Evolutionary conservation across 2,329 filamentous ascomycete genomes (phyloP), one percentile per base, ranked within the genome.

Genomic region (Chaetomiaceae sp.): DNA sequence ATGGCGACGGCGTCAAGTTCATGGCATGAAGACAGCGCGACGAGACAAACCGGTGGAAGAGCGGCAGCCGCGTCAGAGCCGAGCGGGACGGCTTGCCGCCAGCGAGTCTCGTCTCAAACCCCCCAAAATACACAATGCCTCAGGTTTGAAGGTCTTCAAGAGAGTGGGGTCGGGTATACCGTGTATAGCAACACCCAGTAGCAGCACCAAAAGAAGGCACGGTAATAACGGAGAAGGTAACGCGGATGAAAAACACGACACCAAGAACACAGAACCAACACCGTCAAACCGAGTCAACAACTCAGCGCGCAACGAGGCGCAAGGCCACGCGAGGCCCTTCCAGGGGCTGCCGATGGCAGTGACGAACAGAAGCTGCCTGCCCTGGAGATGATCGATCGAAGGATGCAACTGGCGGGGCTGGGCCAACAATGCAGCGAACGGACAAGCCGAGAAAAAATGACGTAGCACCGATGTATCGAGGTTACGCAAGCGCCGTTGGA

Each of bases 1-100:
- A 75, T 75, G 55, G 54, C 64, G 55, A 46, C 48, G 48, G 45
- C 40, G n/a, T n/a, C n/a, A n/a, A n/a, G n/a, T n/a, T n/a, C n/a
- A n/a, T n/a, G n/a, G n/a, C n/a, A n/a, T n/a, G n/a, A n/a, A n/a
- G n/a, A 6, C 6, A 24, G 22, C 9, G 9, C 22, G 7, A 22
- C 38, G 19, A 33, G 11, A 44, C 40, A 40, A 24, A 37, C 15
- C 10, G 18, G 12, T 41, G 11, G 17, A 30, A 10, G n/a, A n/a
- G 22, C 29, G 18, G 14, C 30, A 39, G 40, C 40, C 26, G 36
- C 36, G 35, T 43, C 34, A 19, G 39, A 35, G 17, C 36, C 18
- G 17, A 39, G 35, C 35, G 35, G 45, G 22, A 43, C 24, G 36
- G 24, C 36, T 30, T 18, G 37, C 22, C 26, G 41, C 19, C 15